phyloP scores from a whole-genome alignment of 108 stramenopile species.

The Stephanodiscus triporus region DNA sequence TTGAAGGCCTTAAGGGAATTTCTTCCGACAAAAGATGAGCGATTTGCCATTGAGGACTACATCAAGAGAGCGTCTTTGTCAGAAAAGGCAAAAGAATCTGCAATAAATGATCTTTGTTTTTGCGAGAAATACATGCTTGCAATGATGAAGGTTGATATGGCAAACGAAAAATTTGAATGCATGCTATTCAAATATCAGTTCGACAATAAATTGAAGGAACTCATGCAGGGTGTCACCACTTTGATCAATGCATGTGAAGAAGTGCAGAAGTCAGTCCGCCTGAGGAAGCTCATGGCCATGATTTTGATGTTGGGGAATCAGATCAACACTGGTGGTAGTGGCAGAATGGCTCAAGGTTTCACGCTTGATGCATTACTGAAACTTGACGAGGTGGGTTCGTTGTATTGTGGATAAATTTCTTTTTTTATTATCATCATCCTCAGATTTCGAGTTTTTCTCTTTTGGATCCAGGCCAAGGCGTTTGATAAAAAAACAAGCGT shows the following conservation, averaged over 20 bases:
- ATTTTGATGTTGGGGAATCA: constrained; percentile 92
- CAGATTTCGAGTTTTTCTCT: constrained; percentile 3
- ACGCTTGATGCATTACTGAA: constrained; percentile 93
- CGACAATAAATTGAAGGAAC: constrained; percentile 67
- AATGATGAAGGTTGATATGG: constrained; percentile 69
- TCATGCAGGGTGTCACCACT: constrained; percentile 58
- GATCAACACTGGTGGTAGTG: constrained; percentile 89
- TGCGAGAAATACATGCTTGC: constrained; percentile 88
- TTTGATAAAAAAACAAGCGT: constrained; percentile 97
- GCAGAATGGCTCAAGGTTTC: constrained; percentile 87
- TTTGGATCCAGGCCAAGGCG: constrained; percentile 84
- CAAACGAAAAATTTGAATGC: constrained; percentile 72
- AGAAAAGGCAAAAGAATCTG: constrained; percentile 45
- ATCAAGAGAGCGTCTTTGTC: constrained; percentile 61
- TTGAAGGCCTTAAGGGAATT: constrained; percentile 78
- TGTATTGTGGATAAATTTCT: neutral
- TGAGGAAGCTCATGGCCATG: constrained; percentile 88
- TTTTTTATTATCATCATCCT: neutral
- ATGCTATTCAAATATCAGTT: constrained; percentile 87
- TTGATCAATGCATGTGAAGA: constrained; percentile 86
- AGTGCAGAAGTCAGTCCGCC: constrained; percentile 65
- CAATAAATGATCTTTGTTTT: constrained; percentile 66
- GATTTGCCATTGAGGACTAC: constrained; percentile 55
- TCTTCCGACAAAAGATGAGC: constrained; percentile 80
- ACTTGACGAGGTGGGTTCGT: constrained; percentile 81